These are phyloP conservation scores for Myriosclerotinia duriaeana DNA, from an alignment of 2,329 filamentous ascomycete genomes.

Conservation along the genomic window DNA sequence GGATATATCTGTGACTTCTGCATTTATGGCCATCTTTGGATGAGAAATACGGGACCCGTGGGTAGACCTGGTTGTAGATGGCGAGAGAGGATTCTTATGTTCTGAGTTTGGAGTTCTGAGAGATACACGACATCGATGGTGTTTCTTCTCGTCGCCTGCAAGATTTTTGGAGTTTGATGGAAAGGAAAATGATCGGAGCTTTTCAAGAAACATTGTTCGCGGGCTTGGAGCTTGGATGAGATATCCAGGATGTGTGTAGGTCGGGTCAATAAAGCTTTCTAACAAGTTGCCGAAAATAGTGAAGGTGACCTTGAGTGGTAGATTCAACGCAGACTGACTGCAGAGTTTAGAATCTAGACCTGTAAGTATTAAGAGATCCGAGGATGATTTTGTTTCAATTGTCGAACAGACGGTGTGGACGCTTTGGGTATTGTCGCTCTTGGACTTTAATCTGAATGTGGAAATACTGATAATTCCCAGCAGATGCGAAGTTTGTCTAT, in stretches of 20 bases:
- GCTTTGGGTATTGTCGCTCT: conserved; percentile 12
- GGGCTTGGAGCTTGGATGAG: background rate
- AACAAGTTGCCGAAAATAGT: too few relatives aligned
- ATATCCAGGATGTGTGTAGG: background rate
- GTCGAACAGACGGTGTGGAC: background rate
- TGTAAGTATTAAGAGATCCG: background rate
- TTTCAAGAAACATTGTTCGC: conserved; percentile 13
- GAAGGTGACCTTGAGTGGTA: background rate
- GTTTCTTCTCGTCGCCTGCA: background rate
- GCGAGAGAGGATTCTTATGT: conserved; percentile 19
- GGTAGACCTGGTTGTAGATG: conserved; percentile 18
- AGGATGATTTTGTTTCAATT: background rate
- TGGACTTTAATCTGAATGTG: background rate
- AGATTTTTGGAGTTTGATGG: background rate
- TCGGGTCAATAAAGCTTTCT: too few relatives aligned
- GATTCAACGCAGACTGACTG: background rate
- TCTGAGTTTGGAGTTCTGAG: conserved; percentile 1
- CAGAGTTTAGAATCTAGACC: background rate
- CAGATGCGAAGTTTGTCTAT: background rate
- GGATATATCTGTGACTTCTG: background rate
- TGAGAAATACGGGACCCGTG: background rate
- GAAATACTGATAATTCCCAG: background rate
- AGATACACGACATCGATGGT: background rate
- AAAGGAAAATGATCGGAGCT: conserved; percentile 19
- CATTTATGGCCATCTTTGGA: background rate